These are phyloP conservation scores for Colletotrichum sp. DNA, from an alignment of 2,329 filamentous ascomycete species.

Conservation along the genomic window DNA sequence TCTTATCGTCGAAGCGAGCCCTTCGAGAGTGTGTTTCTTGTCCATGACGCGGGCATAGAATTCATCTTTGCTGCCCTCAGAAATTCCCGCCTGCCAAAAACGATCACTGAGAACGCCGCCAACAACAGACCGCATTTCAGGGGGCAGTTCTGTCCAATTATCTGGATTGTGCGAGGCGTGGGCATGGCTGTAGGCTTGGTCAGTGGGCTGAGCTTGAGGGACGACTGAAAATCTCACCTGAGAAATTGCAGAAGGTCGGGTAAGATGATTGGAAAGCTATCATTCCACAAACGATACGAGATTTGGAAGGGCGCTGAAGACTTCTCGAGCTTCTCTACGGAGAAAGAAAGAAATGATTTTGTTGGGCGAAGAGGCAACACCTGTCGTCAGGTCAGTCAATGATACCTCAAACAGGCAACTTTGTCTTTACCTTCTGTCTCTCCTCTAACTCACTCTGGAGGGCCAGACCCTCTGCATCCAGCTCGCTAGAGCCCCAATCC, in stretches of 20 bases:
- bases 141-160: conserved; percentile 80
- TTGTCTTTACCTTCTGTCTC: conserved; percentile 65
- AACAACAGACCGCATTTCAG: conserved; percentile 79
- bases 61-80: conserved; percentile 92
- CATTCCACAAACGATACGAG: conserved; percentile 83
- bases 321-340: conserved; percentile 86
- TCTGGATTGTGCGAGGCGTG: conserved; percentile 88
- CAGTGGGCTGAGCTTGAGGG: neutral
- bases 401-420: neutral
- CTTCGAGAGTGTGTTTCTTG: conserved; percentile 88
- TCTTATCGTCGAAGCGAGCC: conserved; percentile 90
- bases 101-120: conserved; percentile 87
- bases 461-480: conserved; percentile 80
- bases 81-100: conserved; percentile 99
- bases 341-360: conserved; percentile 90
- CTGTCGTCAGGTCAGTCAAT: conserved; percentile 34
- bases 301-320: conserved; percentile 74
- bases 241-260: conserved; percentile 85
- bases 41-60: conserved; percentile 92
- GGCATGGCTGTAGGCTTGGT: conserved; percentile 65
- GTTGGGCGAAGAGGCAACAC: conserved; percentile 82
- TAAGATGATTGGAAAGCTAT: conserved; percentile 82
- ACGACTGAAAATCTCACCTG: conserved; percentile 50
- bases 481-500: conserved; percentile 81
- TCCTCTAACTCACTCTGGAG: conserved; percentile 82